Base-by-base conservation (phyloP, 164 flowering plant species). In the Annona squamosa region DNA sequence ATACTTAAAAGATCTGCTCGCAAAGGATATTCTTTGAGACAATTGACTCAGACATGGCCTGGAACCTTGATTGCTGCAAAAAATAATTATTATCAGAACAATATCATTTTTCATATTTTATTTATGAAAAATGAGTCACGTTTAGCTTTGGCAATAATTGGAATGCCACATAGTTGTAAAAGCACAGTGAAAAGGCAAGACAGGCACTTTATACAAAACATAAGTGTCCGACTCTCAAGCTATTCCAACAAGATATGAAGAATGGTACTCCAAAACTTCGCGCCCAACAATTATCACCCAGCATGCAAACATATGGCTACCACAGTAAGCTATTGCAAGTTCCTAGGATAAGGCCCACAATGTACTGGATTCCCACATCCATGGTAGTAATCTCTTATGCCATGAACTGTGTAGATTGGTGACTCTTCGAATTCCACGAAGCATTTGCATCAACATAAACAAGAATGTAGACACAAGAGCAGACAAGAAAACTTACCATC, bases 21-120 rank as follows among this genome's bases (percentile, higher is more conserved):
- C 71, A 84, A 92, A 91, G 97, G 97, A 92, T 94, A 94, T 94
- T 91, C 82, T 94, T 94, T 13, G 90, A 77, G 46, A 92, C 86
- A 75, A 92, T 94, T 72, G 91, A 83, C 48, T 90, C 93, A 0
- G 97, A 92, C 97, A 94, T 94, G 72, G 89, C 67, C 69, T 91
- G 97, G 74, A 94, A 94, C 88, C 97, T 90, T 71, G 85, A 69
- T 91, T 94, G 98, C 98, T 94, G 95, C 86, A 78, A 72, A 77
- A 44, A 67, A 18, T 26, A 68, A 77, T 19, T 16, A 46, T n/a
- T 26, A 26, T 7, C 48, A 19, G 63, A 6, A 26, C 18, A 45
- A 70, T 48, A 3, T 17, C 17, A 13, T 48, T 46, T 17, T 52
- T 52, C 43, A 0, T 2, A 67, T 45, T 46, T 67, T 65, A 42